phyloP scores from a whole-genome alignment of 2,329 filamentous ascomycete species.

The Phoma herbarum region DNA sequence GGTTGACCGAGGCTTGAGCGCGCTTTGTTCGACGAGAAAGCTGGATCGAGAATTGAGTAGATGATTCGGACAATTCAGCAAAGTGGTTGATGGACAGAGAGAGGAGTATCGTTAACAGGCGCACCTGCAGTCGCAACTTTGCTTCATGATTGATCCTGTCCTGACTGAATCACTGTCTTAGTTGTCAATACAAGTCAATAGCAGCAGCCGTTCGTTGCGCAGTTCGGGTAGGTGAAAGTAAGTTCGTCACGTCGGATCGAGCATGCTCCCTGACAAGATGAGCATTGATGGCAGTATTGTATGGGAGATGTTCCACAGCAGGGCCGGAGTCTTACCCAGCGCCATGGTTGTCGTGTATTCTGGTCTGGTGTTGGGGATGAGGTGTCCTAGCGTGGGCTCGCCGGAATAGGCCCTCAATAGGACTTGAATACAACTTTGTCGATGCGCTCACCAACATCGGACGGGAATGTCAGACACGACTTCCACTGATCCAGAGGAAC shows the following conservation, averaged over 20 bases:
- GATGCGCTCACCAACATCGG: conserved; percentile 9
- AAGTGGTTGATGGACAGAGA: neutral
- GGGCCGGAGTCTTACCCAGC: conserved; percentile 3
- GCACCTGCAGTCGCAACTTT: neutral
- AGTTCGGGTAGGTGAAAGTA: conserved; percentile 27
- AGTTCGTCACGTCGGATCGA: conserved; percentile 7
- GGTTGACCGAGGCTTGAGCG: neutral
- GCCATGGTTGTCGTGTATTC: conserved; percentile 7
- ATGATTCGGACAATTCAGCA: neutral
- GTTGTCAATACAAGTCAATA: conserved; percentile 39
- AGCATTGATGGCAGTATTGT: conserved; percentile 5
- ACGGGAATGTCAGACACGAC: neutral
- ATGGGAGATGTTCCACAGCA: conserved; percentile 14
- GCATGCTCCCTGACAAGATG: conserved; percentile 9
- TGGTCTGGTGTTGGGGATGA: conserved; percentile 2
- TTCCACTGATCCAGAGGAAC: neutral
- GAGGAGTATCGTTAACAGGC: neutral
- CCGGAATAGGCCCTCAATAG: conserved; percentile 16
- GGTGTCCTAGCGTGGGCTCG: conserved; percentile 1
- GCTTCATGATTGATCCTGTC: neutral
- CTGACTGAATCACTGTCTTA: conserved; percentile 29
- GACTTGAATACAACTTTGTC: conserved; percentile 9
- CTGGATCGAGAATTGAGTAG: neutral
- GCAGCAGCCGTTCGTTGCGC: conserved; percentile 21
- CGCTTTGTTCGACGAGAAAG: neutral